Conservation (phyloP, 495 filamentous ascomycete genomes). For the Penicillium verhagenii region DNA sequence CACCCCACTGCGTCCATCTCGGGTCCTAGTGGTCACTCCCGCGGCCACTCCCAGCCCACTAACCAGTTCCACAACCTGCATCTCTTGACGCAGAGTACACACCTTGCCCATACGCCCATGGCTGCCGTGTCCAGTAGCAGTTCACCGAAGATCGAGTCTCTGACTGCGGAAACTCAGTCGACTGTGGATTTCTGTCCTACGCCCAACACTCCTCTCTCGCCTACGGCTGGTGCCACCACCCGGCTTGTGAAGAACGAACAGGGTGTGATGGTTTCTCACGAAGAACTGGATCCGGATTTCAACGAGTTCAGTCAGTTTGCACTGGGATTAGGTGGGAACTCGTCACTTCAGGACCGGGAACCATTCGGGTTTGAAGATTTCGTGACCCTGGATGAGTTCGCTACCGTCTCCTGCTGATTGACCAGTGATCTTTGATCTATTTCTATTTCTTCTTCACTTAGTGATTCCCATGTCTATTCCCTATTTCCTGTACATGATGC, state of each 20-base stretch:
- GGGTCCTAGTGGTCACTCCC: constrained; percentile 25
- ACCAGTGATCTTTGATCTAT: background rate
- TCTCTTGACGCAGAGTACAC: constrained; percentile 26
- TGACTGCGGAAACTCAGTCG: constrained; percentile 32
- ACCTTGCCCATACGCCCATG: constrained; percentile 14
- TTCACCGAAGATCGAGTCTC: constrained; percentile 24
- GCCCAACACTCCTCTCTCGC: constrained; percentile 37
- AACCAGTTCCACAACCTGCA: constrained; percentile 24
- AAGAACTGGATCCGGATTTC: constrained; percentile 30
- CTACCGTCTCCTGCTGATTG: constrained; percentile 28
- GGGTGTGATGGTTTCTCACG: constrained; percentile 27
- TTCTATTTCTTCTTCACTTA: constrained; percentile 8
- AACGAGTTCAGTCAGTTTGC: constrained; percentile 43
- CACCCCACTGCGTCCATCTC: constrained; percentile 20
- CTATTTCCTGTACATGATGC: constrained; percentile 16
- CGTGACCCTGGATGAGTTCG: constrained; percentile 35
- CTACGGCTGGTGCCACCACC: constrained; percentile 17
- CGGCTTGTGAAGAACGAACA: constrained; percentile 17
- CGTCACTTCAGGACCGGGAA: constrained; percentile 23
- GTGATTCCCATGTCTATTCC: constrained; percentile 14
- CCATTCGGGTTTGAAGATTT: constrained; percentile 37
- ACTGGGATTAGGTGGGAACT: constrained; percentile 26
- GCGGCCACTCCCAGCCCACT: constrained; percentile 27
- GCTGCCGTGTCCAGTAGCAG: constrained; percentile 11
- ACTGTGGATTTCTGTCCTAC: constrained; percentile 40